Base-by-base conservation (phyloP, 108 stramenopile genomes). In the Aureococcus anophagefferens region DNA sequence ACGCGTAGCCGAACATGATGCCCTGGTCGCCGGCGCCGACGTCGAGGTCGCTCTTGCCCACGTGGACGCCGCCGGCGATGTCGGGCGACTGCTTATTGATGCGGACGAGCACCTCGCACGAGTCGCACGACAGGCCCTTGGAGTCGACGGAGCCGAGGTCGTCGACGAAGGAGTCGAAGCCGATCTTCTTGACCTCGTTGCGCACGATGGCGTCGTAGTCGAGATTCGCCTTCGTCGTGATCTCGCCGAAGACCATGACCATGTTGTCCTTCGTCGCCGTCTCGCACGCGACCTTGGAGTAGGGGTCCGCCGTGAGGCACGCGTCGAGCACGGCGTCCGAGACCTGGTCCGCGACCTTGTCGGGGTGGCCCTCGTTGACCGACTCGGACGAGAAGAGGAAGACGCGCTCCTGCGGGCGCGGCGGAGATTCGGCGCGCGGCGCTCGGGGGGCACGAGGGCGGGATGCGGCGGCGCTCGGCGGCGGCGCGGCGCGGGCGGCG, bases 211-310 rank as follows among this genome's bases (percentile, higher is more conserved):
- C 89, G 79, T 97, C 96, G 87, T 97, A 97, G 80, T 97, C 94
- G 69, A 97, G 89, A 51, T 89, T 94, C 63, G 94, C 88, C 33
- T 89, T 83, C 63, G 96, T 95, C 74, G 94, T 93, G 77, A 97
- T 97, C 84, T 97, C 96, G 33, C 96, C 96, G 77, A 97, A 92
- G 76, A 95, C 92, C 90, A 97, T 95, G 73, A 97, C 93, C 86
- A 97, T 95, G 67, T 93, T 93, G 17, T 93, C 94, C 83, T 97
- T 97, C 77, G 89, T 89, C 81, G 91, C 89, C 25, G 94, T 94
- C 82, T 97, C 96, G 81, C 96, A 97, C 45, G 96, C 94, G 17
- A 97, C 92, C 80, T 93, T 92, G 34, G 93, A 92, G 66, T 79
- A 70, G 64, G 90, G 88, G 74, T 97, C 96, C 63, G 91, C 92